Evolutionary conservation across 2,329 filamentous ascomycete genomes (phyloP), one percentile per base, ranked within the genome.

Genomic region (Xylogone sp.): DNA sequence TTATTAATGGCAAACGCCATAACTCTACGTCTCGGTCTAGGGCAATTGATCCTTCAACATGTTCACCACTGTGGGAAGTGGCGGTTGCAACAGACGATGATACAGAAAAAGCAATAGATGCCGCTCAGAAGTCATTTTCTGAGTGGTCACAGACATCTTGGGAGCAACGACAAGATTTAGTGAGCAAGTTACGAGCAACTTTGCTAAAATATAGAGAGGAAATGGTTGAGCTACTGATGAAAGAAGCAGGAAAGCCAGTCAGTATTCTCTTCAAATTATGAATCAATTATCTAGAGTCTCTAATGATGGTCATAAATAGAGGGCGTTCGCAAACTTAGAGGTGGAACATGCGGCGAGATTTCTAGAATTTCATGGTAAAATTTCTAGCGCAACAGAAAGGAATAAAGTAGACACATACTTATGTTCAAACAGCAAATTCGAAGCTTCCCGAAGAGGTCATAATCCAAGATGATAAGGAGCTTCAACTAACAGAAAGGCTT

Each of bases 161-260:
- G 39, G 61, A 68, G 3, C 71, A 77, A 57, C 69, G 76, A 24
- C 65, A 68, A 34, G 68, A 73, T 13, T 63, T 68, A n/a, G 62
- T 77, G 22, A 61, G 67, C 29, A 61, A 67, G 4, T 67, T 31
- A 21, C 21, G 29, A 16, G 39, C 31, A 3, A 21, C 44, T 5
- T 49, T 43, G 19, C 21, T 39, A 16, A 21, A 22, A n/a, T 46
- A 77, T 45, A 61, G 67, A 7, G 65, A 71, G 1, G 68, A 74
- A 48, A 66, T 81, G 39, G 62, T 68, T 20, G 65, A 68, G 22
- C 65, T 78, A 10, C 63, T 78, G 39, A 69, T 69, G 59, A 69
- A 65, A 51, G 76, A 78, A 61, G 75, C 74, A 19, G 76, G 77
- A 21, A 79, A 79, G 60, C 76, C 76, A 16, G 65, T 69, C 55